phyloP scores from a whole-genome alignment of 495 filamentous ascomycete genomes.

The Podospora comata region DNA sequence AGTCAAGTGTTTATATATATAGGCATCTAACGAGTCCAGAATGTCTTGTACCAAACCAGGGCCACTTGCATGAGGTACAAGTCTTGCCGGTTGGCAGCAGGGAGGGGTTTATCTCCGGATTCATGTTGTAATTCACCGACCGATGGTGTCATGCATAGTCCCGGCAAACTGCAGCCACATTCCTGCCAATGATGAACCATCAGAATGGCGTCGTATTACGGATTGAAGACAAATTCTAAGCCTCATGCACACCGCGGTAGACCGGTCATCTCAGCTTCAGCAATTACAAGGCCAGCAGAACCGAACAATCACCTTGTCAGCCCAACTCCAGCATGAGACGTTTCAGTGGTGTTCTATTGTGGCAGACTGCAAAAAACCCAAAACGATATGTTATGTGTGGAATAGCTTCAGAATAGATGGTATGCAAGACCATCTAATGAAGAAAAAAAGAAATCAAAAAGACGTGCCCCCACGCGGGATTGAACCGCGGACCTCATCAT shows the following conservation, averaged over 20 bases:
- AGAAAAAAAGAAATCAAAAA: neutral
- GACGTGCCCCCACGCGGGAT: conserved; percentile 12
- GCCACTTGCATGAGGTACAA: neutral
- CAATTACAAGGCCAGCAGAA: too few species aligned
- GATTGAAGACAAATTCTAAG: neutral
- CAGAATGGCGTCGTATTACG: conserved; percentile 3
- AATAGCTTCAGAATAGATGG: neutral
- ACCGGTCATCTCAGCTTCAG: too few species aligned
- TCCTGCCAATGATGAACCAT: neutral
- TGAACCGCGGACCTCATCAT: conserved; percentile 16
- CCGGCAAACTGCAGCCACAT: neutral
- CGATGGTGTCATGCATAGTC: conserved; percentile 6
- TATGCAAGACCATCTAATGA: neutral
- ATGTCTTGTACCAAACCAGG: neutral
- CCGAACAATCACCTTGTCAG: too few species aligned
- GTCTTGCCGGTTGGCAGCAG: neutral
- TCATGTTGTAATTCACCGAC: conserved; percentile 9
- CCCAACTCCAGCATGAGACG: too few species aligned
- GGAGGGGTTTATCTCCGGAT: neutral
- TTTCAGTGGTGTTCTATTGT: neutral
- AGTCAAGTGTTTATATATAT: neutral
- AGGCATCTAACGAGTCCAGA: neutral
- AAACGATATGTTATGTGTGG: neutral
- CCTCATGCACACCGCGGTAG: neutral
- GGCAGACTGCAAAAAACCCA: neutral